Percentiles rank a stretch among this genome's conserved stretches.
Evolutionary conservation across 805 yeast genomes (phyloP).

Genomic region (Pichia nanzhaoensis): DNA sequence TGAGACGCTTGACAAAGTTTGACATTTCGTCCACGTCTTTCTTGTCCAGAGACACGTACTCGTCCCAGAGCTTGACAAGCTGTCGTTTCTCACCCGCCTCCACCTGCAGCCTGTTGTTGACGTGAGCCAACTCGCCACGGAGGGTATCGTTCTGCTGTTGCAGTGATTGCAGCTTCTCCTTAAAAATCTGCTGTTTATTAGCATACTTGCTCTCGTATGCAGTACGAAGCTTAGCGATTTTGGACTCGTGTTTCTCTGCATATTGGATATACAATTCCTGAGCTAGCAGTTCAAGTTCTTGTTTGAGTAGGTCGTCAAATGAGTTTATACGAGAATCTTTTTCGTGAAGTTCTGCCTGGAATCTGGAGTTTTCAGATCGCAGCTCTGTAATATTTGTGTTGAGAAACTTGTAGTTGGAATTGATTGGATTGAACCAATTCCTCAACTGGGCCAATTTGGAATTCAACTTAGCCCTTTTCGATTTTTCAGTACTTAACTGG

Average conservation of each 20-base stretch:
- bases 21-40: slow-evolving; percentile 11
- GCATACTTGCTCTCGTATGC: slow-evolving; percentile 52
- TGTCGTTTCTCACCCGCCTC: slow-evolving; percentile 56
- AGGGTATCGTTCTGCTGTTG: slow-evolving; percentile 24
- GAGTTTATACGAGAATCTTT: slow-evolving; percentile 23
- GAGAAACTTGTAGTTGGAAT: not conserved
- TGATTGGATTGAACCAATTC: slow-evolving; percentile 1
- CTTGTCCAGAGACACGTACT: slow-evolving; percentile 25
- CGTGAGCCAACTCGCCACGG: slow-evolving; percentile 46
- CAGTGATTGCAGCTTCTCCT: slow-evolving; percentile 17
- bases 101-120: slow-evolving; percentile 39
- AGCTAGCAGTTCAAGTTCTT: slow-evolving; percentile 54
- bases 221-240: slow-evolving; percentile 54
- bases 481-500: slow-evolving; percentile 8
- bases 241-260: slow-evolving; percentile 69
- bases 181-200: slow-evolving; percentile 30
- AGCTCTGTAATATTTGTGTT: not conserved
- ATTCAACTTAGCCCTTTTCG: not conserved
- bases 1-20: slow-evolving; percentile 7
- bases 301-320: slow-evolving; percentile 45
- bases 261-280: slow-evolving; percentile 68
- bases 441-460: slow-evolving; percentile 1
- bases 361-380: not conserved
- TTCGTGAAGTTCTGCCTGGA: slow-evolving; percentile 3
- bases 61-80: slow-evolving; percentile 42